phyloP scores from a whole-genome alignment of 345 rosid genomes.

The Turritis glabra region DNA sequence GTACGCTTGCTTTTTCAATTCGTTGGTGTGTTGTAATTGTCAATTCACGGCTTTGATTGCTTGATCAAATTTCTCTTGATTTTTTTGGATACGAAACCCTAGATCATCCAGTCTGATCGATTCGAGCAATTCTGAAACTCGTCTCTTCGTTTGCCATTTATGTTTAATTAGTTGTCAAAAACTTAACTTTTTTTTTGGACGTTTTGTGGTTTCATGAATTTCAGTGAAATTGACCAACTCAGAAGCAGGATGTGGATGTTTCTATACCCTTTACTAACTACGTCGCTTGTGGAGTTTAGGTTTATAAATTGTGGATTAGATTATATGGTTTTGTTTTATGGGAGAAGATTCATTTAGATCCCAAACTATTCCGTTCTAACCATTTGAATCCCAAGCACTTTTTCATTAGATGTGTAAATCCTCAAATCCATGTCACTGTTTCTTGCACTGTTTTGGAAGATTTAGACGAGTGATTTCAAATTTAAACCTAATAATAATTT shows the following conservation, averaged over 20 bases:
- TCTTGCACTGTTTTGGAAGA: neutral
- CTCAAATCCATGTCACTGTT: too few relatives aligned
- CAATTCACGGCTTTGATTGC: neutral
- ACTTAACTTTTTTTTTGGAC: neutral
- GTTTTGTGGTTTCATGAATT: neutral
- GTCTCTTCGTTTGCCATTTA: neutral
- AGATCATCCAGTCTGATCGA: neutral
- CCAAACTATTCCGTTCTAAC: too few relatives aligned
- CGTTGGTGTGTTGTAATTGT: neutral
- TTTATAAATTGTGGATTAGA: neutral
- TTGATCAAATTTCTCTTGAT: neutral
- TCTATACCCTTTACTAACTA: too few relatives aligned
- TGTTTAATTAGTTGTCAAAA: neutral
- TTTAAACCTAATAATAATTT: too few relatives aligned
- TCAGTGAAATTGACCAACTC: neutral
- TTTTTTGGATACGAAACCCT: conserved; percentile 3
- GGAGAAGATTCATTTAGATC: too few relatives aligned
- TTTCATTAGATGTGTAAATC: neutral
- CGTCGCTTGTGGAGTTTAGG: too few relatives aligned
- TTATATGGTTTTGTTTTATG: neutral
- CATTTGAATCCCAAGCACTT: neutral
- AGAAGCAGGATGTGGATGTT: neutral
- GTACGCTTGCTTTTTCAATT: neutral
- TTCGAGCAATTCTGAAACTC: neutral
- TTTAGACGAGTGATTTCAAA: too few relatives aligned